Conservation (phyloP, 2,329 filamentous ascomycete species). For the Penicillium janthinellum region DNA sequence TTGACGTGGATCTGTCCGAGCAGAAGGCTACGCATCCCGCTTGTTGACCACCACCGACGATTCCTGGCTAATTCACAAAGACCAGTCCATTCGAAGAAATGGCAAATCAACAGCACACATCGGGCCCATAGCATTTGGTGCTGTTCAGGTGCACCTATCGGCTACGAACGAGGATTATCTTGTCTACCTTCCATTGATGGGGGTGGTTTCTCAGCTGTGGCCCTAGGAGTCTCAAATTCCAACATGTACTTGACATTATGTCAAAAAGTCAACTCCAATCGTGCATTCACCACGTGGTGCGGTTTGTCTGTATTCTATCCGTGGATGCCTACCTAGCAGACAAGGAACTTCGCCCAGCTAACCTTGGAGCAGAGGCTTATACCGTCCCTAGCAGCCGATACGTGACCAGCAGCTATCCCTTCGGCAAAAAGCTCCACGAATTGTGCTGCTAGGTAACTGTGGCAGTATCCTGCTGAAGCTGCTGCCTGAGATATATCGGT, state of each 20-base stretch:
- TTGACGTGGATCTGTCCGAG: too few species aligned
- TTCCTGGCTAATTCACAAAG: too few species aligned
- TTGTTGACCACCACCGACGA: too few species aligned
- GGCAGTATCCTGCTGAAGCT: too few species aligned
- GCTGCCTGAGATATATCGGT: too few species aligned
- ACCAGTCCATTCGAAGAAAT: too few species aligned
- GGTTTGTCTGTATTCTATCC: background rate
- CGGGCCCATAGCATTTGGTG: background rate
- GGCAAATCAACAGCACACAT: too few species aligned
- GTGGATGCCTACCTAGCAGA: background rate
- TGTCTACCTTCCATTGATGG: background rate
- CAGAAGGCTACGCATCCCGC: too few species aligned
- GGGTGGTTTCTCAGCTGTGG: background rate
- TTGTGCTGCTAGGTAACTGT: too few species aligned
- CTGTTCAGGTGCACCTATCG: background rate
- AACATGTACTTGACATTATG: background rate
- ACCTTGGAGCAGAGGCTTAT: background rate
- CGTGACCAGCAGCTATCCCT: too few species aligned
- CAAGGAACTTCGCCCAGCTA: background rate
- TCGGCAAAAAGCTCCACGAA: too few species aligned
- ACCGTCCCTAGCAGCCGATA: background rate
- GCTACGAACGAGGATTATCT: background rate
- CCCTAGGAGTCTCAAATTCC: background rate
- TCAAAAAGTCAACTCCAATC: too few species aligned
- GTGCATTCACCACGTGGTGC: background rate